Evolutionary conservation across 2,329 filamentous ascomycete genomes (phyloP), one percentile per base, ranked within the genome.

Genomic region (Escovopsis sp.): DNA sequence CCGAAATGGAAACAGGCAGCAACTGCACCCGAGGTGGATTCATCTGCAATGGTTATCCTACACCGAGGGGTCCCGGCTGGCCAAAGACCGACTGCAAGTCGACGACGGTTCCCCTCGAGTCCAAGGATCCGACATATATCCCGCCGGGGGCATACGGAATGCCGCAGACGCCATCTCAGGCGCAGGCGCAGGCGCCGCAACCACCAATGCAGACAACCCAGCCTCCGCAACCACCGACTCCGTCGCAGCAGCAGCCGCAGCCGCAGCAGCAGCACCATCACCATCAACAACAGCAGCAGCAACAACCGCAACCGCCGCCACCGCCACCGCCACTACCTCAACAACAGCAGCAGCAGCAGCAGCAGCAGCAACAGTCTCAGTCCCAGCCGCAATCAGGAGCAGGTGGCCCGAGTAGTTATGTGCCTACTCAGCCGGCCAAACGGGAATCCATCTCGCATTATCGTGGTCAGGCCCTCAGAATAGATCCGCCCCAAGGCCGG

Each of bases 1-100:
- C 20, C 20, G 20, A 20, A 20, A 20, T 20, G 20, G 20, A 10
- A 35, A 37, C 48, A 89, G 84, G 83, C 64, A 83, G 81, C 57
- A 96, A 98, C 55, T 98, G 91, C 63, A 71, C 83, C 43, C 82
- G 86, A 46, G 89, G 91, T 36, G 85, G 84, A 13, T 96, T 96
- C 58, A 68, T 84, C 30, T 98, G 91, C 59, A 82, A 85, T 51
- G 91, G 91, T 40, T 98, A 98, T 62, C 83, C 83, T 55, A 83
- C 83, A 42, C 79, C 83, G 51, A 76, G 85, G 52, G 78, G 79
- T 35, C 71, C 76, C 20, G 57, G 60, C 40, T 91, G 84, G 79
- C 76, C 81, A 48, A 93, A 89, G 61, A 77, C 81, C 29, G 79
- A 82, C 46, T 78, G 65, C 54, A 78, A 82, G 50, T 74, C 79